Conservation (phyloP, 2,329 filamentous ascomycete species). For the Alternaria alternata region DNA sequence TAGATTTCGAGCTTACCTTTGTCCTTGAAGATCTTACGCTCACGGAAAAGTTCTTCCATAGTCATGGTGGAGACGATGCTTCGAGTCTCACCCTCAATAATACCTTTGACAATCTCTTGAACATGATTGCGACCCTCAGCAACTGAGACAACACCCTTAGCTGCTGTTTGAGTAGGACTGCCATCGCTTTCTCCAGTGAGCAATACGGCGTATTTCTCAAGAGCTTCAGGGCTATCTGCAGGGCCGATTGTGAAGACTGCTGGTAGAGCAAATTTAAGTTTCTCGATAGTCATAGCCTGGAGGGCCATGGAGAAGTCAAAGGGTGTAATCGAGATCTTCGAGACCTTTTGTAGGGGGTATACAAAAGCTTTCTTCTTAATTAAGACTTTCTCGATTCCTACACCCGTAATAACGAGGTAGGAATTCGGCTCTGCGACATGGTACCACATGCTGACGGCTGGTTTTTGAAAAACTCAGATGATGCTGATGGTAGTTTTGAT, state of each 20-base stretch:
- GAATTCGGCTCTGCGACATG: conserved; percentile 77
- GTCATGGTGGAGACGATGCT: conserved; percentile 87
- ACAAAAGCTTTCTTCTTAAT: conserved; percentile 74
- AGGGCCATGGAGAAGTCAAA: conserved; percentile 85
- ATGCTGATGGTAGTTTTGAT: neutral
- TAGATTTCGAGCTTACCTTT: conserved; percentile 48
- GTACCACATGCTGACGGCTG: conserved; percentile 58
- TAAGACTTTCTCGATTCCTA: conserved; percentile 74
- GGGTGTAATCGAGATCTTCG: conserved; percentile 68
- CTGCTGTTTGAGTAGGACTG: conserved; percentile 44
- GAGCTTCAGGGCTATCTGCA: conserved; percentile 71
- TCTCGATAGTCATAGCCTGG: conserved; percentile 89
- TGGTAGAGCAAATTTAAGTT: conserved; percentile 81
- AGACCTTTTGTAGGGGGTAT: conserved; percentile 51
- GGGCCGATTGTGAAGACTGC: conserved; percentile 89
- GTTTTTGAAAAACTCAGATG: neutral
- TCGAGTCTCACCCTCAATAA: conserved; percentile 87
- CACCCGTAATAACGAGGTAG: conserved; percentile 88
- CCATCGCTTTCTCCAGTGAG: conserved; percentile 70
- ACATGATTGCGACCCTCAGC: conserved; percentile 69
- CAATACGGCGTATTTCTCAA: conserved; percentile 84
- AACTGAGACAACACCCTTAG: conserved; percentile 51
- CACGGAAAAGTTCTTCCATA: conserved; percentile 90
- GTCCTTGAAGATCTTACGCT: conserved; percentile 78
- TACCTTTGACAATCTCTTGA: conserved; percentile 85